Conservation (phyloP, 345 rosid species). For the Populus pruinosa region DNA sequence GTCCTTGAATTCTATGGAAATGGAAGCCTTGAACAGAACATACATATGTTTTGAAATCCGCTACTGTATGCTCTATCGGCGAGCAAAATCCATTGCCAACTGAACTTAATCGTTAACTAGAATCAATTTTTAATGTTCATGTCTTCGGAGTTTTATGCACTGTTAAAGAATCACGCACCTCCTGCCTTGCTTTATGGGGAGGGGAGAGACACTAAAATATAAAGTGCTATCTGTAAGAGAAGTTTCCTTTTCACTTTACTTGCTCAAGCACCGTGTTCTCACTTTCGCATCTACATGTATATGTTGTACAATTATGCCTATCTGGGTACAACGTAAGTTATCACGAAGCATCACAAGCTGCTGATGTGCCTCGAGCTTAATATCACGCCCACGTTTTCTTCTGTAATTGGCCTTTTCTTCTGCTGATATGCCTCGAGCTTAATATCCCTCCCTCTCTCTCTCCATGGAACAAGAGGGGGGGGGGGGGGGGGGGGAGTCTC, state of each 20-base stretch:
- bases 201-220: background rate
- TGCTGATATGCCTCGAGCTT: too few species aligned
- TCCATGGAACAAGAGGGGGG: too few species aligned
- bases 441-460: too few species aligned
- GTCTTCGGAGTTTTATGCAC: constrained; percentile 5
- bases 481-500: too few species aligned
- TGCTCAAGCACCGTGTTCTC: constrained; percentile 14
- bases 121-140: background rate
- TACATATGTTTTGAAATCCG: too few species aligned
- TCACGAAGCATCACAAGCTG: background rate
- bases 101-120: background rate
- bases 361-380: too few species aligned
- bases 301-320: background rate
- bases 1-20: background rate
- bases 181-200: constrained; percentile 31
- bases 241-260: constrained; percentile 36
- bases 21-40: background rate
- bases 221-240: constrained; percentile 26
- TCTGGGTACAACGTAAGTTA: background rate
- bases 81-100: constrained; percentile 1
- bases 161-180: constrained; percentile 38
- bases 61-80: background rate
- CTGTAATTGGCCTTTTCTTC: too few species aligned
- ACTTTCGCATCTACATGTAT: background rate
- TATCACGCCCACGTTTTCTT: too few species aligned